Conservation (phyloP, 805 yeast genomes). For the Yarrowia keelungensis region DNA sequence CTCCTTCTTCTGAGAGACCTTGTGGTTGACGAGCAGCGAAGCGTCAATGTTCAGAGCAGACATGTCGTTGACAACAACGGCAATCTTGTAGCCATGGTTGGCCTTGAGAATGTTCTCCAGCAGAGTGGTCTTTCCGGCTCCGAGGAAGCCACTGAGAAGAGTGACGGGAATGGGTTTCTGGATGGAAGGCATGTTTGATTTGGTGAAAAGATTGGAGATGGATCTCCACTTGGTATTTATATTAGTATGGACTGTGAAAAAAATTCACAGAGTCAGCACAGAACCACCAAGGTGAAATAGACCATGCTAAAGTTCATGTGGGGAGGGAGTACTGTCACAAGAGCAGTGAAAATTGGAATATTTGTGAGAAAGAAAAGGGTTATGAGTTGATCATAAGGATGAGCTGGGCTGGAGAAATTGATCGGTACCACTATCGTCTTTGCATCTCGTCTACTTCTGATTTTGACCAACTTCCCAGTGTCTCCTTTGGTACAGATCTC, state of each 20-base stretch:
- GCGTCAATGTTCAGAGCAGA: constrained; percentile 57
- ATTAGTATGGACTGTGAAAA: constrained; percentile 10
- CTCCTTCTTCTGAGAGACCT: constrained; percentile 54
- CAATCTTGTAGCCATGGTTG: constrained; percentile 54
- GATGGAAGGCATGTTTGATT: constrained; percentile 15
- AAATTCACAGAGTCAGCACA: not conserved
- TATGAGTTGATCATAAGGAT: not conserved
- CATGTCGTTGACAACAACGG: constrained; percentile 58
- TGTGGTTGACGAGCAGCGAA: constrained; percentile 52
- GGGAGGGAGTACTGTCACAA: not conserved
- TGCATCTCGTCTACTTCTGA: not conserved
- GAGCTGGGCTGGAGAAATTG: too few relatives aligned
- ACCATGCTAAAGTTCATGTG: constrained; percentile 14
- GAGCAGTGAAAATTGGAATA: too few relatives aligned
- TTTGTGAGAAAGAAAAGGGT: not conserved
- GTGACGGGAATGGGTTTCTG: constrained; percentile 55
- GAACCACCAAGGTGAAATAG: constrained; percentile 23
- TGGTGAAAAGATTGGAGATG: not conserved
- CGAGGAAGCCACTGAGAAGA: constrained; percentile 57
- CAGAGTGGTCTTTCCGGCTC: constrained; percentile 58
- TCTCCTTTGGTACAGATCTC: not conserved
- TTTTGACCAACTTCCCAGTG: too few relatives aligned
- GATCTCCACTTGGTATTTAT: not conserved
- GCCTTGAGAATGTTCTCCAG: constrained; percentile 54
- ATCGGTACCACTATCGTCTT: not conserved